These are phyloP conservation scores for Acanthamoeba castellanii DNA, from an alignment of 208 protist genomes.

Conservation along the genomic window DNA sequence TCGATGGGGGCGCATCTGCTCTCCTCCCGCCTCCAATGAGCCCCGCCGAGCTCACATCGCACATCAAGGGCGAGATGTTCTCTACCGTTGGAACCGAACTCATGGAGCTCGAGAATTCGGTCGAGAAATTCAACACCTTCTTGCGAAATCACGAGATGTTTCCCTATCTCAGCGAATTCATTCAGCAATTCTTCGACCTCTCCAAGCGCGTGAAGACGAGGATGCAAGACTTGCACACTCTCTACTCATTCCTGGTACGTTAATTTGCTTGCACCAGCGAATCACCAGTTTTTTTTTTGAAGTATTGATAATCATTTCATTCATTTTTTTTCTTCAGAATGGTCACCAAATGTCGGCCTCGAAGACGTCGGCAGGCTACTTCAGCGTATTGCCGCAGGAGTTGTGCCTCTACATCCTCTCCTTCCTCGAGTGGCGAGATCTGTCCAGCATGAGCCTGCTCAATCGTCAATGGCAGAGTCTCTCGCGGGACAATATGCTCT, in stretches of 20 bases:
- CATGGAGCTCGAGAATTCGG: slow-evolving; percentile 44
- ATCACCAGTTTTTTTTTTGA: background rate
- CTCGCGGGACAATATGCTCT: slow-evolving; percentile 57
- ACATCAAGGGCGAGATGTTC: slow-evolving; percentile 55
- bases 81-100: slow-evolving; percentile 1
- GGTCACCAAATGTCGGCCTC: slow-evolving; percentile 59
- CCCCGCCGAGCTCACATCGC: background rate
- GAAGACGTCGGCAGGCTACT: slow-evolving; percentile 64
- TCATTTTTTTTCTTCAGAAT: background rate
- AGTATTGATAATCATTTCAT: too few species aligned
- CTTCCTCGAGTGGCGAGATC: slow-evolving; percentile 65
- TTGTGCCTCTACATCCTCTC: slow-evolving; percentile 72
- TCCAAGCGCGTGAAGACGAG: slow-evolving; percentile 39
- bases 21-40: background rate
- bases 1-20: background rate
- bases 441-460: slow-evolving; percentile 52
- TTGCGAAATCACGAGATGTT: slow-evolving; percentile 70
- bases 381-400: slow-evolving; percentile 64
- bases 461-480: slow-evolving; percentile 54
- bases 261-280: background rate
- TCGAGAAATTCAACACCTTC: slow-evolving; percentile 59
- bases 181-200: slow-evolving; percentile 52
- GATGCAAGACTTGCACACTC: slow-evolving; percentile 48
- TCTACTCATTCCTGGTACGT: slow-evolving; percentile 70
- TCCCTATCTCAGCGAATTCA: slow-evolving; percentile 42